A percentile compares a stretch with the other conserved stretches of the same genome.
These are phyloP conservation scores for Pleurotus citrinopileatus DNA, from an alignment of 768 basidiomycete species.

Conservation along the genomic window DNA sequence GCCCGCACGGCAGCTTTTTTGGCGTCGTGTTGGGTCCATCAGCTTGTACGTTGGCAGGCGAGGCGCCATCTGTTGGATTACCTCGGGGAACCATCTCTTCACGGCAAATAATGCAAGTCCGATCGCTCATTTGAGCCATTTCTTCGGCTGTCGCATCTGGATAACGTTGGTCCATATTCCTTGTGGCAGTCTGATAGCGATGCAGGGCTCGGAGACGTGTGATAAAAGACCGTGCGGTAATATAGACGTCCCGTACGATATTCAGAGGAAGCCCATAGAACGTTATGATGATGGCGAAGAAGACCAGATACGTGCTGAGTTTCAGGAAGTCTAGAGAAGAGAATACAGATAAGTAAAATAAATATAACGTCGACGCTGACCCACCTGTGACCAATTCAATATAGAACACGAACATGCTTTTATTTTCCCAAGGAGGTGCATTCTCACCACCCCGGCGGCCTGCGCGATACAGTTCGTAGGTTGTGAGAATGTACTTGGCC, in stretches of 20 bases:
- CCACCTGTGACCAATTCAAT: conserved; percentile 87
- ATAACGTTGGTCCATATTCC: conserved; percentile 95
- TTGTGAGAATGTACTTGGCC: conserved; percentile 78
- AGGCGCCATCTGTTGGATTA: conserved; percentile 13
- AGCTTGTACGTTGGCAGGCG: conserved; percentile 24
- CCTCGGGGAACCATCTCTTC: conserved; percentile 75
- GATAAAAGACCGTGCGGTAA: conserved; percentile 91
- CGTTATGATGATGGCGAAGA: conserved; percentile 92
- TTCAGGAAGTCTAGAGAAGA: conserved; percentile 87
- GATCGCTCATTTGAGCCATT: conserved; percentile 75
- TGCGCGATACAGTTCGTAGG: conserved; percentile 81
- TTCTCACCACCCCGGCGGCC: conserved; percentile 76
- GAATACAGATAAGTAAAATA: conserved; percentile 7
- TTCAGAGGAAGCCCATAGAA: conserved; percentile 95
- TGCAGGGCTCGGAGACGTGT: conserved; percentile 83
- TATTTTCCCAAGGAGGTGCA: conserved; percentile 93
- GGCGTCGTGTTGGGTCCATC: conserved; percentile 93
- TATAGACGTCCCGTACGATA: conserved; percentile 95
- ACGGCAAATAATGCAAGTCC: conserved; percentile 96
- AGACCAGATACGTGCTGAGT: conserved; percentile 85
- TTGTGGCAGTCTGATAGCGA: conserved; percentile 90
- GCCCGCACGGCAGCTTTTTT: conserved; percentile 95
- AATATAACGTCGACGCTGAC: conserved; percentile 19
- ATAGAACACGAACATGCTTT: conserved; percentile 97
- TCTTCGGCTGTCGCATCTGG: conserved; percentile 90